Conservation (phyloP, 2,329 filamentous ascomycete species). For the Teratosphaeria gauchensis region DNA sequence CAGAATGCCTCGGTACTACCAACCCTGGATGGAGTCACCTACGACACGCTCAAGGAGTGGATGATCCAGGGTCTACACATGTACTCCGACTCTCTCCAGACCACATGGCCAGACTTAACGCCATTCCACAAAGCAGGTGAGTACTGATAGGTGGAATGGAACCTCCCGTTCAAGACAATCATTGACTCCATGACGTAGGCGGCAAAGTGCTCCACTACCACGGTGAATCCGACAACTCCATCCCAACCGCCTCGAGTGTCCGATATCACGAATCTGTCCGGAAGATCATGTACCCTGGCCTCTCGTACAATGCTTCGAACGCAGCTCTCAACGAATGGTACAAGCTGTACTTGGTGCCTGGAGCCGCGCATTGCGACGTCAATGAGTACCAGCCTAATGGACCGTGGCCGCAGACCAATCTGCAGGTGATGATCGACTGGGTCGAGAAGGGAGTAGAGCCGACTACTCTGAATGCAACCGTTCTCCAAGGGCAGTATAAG, state of each 20-base stretch:
- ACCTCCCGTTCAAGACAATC: no score
- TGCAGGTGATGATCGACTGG: constrained; percentile 30
- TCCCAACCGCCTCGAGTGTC: constrained; percentile 46
- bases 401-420: constrained; percentile 37
- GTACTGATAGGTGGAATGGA: no score
- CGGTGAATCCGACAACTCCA: constrained; percentile 45
- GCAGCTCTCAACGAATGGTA: constrained; percentile 43
- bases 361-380: constrained; percentile 42
- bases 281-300: constrained; percentile 39
- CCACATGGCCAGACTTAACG: constrained; percentile 43
- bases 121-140: constrained; percentile 31
- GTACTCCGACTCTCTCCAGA: constrained; percentile 45
- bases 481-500: constrained; percentile 8
- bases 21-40: constrained; percentile 41
- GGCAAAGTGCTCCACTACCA: constrained; percentile 52
- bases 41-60: constrained; percentile 47
- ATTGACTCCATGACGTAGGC: constrained; percentile 23
- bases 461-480: constrained; percentile 6
- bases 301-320: constrained; percentile 27
- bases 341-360: constrained; percentile 45
- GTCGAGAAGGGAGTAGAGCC: constrained; percentile 11
- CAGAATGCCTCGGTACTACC: constrained; percentile 31
- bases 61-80: constrained; percentile 41
- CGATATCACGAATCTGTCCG: constrained; percentile 48
- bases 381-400: constrained; percentile 29